Base-by-base conservation (phyloP, 139 green algal species). In the Deuterostichococcus epilithicus region DNA sequence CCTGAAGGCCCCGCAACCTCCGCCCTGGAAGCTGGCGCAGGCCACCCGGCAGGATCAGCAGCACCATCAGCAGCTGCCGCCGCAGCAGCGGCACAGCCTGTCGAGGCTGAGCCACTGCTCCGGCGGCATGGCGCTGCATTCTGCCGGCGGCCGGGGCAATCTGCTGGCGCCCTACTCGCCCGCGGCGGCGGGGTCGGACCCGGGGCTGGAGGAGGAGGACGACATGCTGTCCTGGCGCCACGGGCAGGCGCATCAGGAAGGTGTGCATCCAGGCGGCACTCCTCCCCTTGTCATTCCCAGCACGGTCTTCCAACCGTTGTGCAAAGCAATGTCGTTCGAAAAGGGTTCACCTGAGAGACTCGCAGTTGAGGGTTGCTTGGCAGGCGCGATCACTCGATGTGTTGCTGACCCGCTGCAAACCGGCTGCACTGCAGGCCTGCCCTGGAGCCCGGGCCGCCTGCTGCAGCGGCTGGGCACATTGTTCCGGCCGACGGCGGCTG, bases 21-120 rank as follows among this genome's bases (percentile, higher is more conserved):
- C 52, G 10, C 52, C 28, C 18, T 63, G 52, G 58, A 8, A n/a
- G 18, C 6, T 3, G 70, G 37, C 18, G 59, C 69, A 68, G 37
- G 25, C 6, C 34, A 25, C 63, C 75, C 42, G 44, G 63, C n/a
- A 42, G 23, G 1, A 37, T n/a, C 44, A 77, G 32, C 52, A 71
- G 74, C 60, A 66, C 37, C 6, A n/a, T 26, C 68, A 80, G 76
- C 68, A 60, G 34, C 18, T 63, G 52, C 52, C 18, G 52, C 28
- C 52, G 42, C 42, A 23, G 42, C 42, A 52, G 42, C 42, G 42
- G 42, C 10, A 13, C 42, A 13, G 42, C 42, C 8, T 8, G 10
- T 52, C 13, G 18, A 63, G 18, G 13, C 3, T 13, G 18, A 63
- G 52, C 52, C 8, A 5, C 13, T 3, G 3, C 52, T 30, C 18